phyloP scores from a whole-genome alignment of 2,329 filamentous ascomycete genomes.

The Basipetospora sp. region DNA sequence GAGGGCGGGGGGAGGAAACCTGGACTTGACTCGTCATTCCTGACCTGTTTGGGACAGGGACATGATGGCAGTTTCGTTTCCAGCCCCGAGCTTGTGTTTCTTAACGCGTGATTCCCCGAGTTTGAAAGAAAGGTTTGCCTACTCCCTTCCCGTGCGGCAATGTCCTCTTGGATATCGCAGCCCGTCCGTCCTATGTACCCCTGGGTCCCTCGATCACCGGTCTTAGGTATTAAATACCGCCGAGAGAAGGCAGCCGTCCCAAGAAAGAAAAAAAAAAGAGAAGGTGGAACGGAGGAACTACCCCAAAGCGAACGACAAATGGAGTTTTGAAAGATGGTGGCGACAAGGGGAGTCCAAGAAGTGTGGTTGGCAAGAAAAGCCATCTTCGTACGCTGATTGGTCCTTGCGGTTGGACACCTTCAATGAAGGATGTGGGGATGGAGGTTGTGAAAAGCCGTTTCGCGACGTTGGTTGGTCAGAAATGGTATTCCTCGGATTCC shows the following conservation, averaged over 20 bases:
- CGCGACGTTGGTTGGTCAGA: not conserved
- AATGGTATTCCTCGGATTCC: not conserved
- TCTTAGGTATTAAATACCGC: not conserved
- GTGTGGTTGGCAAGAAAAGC: not conserved
- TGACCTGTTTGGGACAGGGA: too few species aligned
- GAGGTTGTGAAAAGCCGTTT: not conserved
- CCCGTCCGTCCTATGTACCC: too few species aligned
- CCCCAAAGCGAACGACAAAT: too few species aligned
- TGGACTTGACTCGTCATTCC: too few species aligned
- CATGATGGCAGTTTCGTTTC: too few species aligned
- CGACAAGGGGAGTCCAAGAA: not conserved
- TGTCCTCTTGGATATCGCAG: too few species aligned
- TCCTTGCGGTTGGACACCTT: not conserved
- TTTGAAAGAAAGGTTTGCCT: too few species aligned
- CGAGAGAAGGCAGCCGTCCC: not conserved
- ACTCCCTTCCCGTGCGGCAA: too few species aligned
- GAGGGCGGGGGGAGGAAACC: too few species aligned
- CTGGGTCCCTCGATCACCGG: not conserved
- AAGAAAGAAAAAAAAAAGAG: not conserved
- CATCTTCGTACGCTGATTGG: slow-evolving; percentile 1
- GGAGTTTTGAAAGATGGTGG: not conserved
- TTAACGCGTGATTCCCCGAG: too few species aligned
- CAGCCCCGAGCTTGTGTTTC: too few species aligned
- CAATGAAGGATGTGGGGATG: not conserved
- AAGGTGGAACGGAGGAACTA: not conserved